Evolutionary conservation across 1,284 basidiomycete species (phyloP).

Genomic region (Ustilago curta): DNA sequence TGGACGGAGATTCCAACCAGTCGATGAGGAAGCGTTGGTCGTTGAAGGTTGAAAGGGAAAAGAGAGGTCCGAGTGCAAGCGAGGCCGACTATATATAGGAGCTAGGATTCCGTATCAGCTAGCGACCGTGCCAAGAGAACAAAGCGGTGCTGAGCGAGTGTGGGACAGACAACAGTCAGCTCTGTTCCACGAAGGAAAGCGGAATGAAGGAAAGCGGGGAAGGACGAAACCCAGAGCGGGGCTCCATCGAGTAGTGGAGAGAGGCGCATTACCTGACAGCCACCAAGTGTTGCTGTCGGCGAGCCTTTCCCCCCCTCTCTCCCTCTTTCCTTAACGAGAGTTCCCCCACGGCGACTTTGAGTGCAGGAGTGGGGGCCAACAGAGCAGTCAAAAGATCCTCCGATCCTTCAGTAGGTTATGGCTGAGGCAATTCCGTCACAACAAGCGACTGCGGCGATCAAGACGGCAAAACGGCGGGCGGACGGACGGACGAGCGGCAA

Average conservation of each 20-base stretch:
- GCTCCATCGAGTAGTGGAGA: conserved; percentile 3
- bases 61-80: not conserved
- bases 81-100: conserved; percentile 11
- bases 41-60: not conserved
- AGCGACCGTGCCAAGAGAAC: not conserved
- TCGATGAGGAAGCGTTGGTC: not conserved
- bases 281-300: not conserved
- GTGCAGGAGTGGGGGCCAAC: not conserved
- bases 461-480: conserved; percentile 1
- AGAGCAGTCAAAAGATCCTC: not conserved
- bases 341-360: conserved; percentile 8
- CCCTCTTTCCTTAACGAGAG: not conserved
- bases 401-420: not conserved
- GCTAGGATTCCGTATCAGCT: not conserved
- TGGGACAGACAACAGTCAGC: not conserved
- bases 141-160: not conserved
- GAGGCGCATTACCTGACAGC: conserved; percentile 19
- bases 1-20: not conserved
- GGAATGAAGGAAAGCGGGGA: not conserved
- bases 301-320: not conserved
- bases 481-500: too few species aligned
- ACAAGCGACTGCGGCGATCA: not conserved
- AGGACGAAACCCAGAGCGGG: not conserved
- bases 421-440: not conserved
- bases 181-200: not conserved